Evolutionary conservation across 1,284 basidiomycete genomes (phyloP).

Genomic region (Ustilago cynodontis): DNA sequence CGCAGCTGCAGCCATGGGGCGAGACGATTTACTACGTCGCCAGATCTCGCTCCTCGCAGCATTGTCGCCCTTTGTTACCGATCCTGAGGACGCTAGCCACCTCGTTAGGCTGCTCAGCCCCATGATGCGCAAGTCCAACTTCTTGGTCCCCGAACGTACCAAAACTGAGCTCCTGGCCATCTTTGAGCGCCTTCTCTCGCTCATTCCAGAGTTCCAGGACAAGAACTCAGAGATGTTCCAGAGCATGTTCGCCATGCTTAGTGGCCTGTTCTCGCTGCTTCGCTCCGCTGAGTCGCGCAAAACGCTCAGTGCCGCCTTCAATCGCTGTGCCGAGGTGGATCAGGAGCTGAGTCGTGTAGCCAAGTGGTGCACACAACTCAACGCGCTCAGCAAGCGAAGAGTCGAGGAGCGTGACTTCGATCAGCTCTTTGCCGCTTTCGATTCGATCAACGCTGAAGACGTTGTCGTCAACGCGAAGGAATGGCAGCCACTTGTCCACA

Average conservation of each 20-base stretch:
- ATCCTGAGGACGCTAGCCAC: slow-evolving; percentile 79
- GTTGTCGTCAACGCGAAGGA: slow-evolving; percentile 72
- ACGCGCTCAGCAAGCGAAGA: slow-evolving; percentile 84
- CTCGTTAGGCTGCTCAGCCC: slow-evolving; percentile 84
- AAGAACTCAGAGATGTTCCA: slow-evolving; percentile 47
- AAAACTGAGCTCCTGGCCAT: slow-evolving; percentile 88
- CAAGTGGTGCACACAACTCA: slow-evolving; percentile 73
- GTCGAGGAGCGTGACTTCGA: slow-evolving; percentile 96
- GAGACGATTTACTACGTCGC: slow-evolving; percentile 82
- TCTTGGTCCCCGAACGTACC: slow-evolving; percentile 84
- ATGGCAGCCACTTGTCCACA: slow-evolving; percentile 88
- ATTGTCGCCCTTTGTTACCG: slow-evolving; percentile 81
- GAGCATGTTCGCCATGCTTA: slow-evolving; percentile 58
- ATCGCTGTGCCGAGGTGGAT: slow-evolving; percentile 60
- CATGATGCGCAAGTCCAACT: slow-evolving; percentile 82
- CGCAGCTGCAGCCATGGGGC: slow-evolving; percentile 73
- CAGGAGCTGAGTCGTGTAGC: slow-evolving; percentile 45
- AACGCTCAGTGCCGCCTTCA: slow-evolving; percentile 56
- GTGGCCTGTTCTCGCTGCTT: slow-evolving; percentile 59
- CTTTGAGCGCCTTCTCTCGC: slow-evolving; percentile 79
- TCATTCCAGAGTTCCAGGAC: slow-evolving; percentile 77
- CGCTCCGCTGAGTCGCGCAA: slow-evolving; percentile 52
- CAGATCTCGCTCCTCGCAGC: slow-evolving; percentile 85
- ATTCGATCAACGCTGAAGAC: slow-evolving; percentile 78
- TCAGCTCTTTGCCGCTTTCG: slow-evolving; percentile 82